phyloP scores from a whole-genome alignment of 1,284 basidiomycete genomes.

The Meira nashicola region DNA sequence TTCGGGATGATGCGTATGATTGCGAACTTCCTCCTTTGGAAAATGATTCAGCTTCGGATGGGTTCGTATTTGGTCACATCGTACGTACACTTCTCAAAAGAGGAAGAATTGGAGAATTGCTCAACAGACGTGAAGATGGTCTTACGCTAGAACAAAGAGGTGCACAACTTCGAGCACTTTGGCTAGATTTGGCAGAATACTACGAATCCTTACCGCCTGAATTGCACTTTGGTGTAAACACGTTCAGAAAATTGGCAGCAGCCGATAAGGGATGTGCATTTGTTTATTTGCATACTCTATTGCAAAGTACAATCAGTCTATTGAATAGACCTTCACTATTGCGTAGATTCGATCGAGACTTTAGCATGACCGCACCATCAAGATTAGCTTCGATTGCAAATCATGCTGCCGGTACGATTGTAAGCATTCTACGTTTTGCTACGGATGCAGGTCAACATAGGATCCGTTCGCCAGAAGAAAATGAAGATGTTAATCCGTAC shows the following conservation, averaged over 20 bases:
- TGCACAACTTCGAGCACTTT: constrained; percentile 20
- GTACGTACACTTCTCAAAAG: constrained; percentile 32
- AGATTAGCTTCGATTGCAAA: constrained; percentile 25
- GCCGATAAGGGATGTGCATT: constrained; percentile 35
- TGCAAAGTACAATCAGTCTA: constrained; percentile 41
- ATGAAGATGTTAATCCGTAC: constrained; percentile 5
- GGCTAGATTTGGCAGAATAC: constrained; percentile 37
- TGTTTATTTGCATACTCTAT: constrained; percentile 37
- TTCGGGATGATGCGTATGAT: constrained; percentile 37
- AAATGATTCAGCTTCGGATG: constrained; percentile 20
- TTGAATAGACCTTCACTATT: constrained; percentile 34
- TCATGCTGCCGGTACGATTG: constrained; percentile 34
- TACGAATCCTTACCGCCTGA: constrained; percentile 28
- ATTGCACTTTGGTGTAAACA: constrained; percentile 35
- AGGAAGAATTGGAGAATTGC: constrained; percentile 38
- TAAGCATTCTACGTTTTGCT: constrained; percentile 30
- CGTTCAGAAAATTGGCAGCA: constrained; percentile 33
- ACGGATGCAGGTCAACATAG: constrained; percentile 8
- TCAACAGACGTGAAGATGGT: constrained; percentile 30
- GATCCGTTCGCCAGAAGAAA: constrained; percentile 3
- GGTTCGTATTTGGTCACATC: constrained; percentile 30
- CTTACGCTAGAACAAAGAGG: constrained; percentile 3
- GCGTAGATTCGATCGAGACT: constrained; percentile 10
- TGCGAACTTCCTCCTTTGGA: constrained; percentile 30
- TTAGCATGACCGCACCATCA: neutral